Base-by-base conservation (phyloP, 768 basidiomycete species). In the Lentinula detonsa region DNA sequence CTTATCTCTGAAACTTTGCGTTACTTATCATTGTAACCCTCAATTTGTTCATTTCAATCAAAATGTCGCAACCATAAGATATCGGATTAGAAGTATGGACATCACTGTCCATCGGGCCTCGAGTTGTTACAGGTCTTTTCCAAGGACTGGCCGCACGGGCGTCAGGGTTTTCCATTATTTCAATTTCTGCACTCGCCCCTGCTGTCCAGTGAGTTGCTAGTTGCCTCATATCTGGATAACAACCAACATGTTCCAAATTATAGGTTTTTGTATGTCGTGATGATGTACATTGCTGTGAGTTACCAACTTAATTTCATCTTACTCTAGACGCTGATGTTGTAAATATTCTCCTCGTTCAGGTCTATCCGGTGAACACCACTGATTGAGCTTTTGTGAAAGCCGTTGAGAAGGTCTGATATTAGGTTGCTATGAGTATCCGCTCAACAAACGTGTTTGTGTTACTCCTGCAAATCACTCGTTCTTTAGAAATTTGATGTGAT, bases 221-320 rank as follows among this genome's bases (percentile, higher is more conserved):
- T 46, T 39, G 3, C 0, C 16, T 15, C 2, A n/a, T 23, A 39
- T 39, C 13, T 39, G 37, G 37, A 13, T 39, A 39, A 13, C 37
- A 13, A 39, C 37, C 3, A 13, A 39, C n/a, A 7, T 45, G 9
- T 48, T 8, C 9, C 16, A 21, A 4, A n/a, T 23, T 7, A 46
- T 23, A 86, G 85, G 63, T 85, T 91, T 43, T 68, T 91, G 1
- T 90, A 89, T 66, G 79, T 88, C 6, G 81, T 90, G 61, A 87
- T 93, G 88, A 92, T 90, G 89, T 86, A 84, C 62, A 84, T 85
- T 57, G 80, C 82, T 35, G 76, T 85, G 64, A 69, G 81, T 73
- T 34, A 7, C 4, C 37, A 4, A 7, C 28, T 56, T 48, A 63
- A 37, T 63, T 62, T 54, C 34, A 16, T 7, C 21, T 39, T 64